Evolutionary conservation across 2,329 filamentous ascomycete genomes (phyloP).

Genomic region (Aureobasidium subglaciale): DNA sequence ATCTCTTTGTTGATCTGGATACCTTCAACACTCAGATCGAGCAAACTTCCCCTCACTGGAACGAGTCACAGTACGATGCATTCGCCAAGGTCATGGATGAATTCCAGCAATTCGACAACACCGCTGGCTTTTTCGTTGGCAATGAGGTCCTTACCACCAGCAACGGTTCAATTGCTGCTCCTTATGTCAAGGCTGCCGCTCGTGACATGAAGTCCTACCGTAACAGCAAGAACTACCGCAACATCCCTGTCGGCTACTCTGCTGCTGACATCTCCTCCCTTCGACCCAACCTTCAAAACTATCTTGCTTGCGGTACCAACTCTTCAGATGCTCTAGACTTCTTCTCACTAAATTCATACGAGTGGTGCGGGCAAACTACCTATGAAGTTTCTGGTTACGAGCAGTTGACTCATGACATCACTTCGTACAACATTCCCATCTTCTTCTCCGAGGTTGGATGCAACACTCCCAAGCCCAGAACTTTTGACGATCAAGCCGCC

Average conservation of each 20-base stretch:
- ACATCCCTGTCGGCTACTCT: slow-evolving; percentile 80
- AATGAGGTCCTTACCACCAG: slow-evolving; percentile 70
- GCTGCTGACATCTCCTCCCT: slow-evolving; percentile 73
- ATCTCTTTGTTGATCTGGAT: slow-evolving; percentile 76
- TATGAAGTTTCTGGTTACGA: slow-evolving; percentile 63
- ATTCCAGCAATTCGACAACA: slow-evolving; percentile 71
- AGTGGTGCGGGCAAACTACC: slow-evolving; percentile 44
- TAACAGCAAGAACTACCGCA: slow-evolving; percentile 65
- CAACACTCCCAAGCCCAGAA: slow-evolving; percentile 56
- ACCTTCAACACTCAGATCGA: slow-evolving; percentile 64
- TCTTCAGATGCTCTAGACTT: slow-evolving; percentile 67
- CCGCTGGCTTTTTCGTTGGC: slow-evolving; percentile 77
- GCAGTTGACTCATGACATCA: slow-evolving; percentile 58
- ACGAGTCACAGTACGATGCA: slow-evolving; percentile 58
- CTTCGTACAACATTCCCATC: slow-evolving; percentile 71
- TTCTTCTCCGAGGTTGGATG: slow-evolving; percentile 89
- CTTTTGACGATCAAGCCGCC: slow-evolving; percentile 65
- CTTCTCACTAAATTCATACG: slow-evolving; percentile 78
- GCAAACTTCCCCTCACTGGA: slow-evolving; percentile 61
- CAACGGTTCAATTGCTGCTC: slow-evolving; percentile 57
- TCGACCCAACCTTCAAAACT: slow-evolving; percentile 62
- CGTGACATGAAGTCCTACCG: slow-evolving; percentile 79
- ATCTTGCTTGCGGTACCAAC: slow-evolving; percentile 71
- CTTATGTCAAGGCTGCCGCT: slow-evolving; percentile 74
- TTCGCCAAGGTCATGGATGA: slow-evolving; percentile 69